phyloP scores from a whole-genome alignment of 306 rosid species.

The Glycine soja region DNA sequence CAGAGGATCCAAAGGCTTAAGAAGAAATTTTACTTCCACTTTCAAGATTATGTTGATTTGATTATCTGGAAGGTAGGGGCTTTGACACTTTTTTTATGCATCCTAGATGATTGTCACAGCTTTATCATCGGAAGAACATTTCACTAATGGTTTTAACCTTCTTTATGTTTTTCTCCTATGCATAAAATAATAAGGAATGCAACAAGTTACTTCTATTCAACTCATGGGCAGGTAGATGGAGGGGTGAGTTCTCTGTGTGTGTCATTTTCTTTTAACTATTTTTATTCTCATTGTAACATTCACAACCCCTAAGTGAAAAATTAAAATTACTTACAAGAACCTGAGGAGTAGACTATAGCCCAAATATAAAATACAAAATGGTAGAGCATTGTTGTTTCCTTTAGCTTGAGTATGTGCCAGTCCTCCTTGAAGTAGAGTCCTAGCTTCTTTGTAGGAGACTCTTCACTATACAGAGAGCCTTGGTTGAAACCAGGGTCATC shows the following conservation, averaged over 20 bases:
- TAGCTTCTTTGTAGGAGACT: no score
- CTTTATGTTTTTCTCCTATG: not conserved
- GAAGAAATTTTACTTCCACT: no score
- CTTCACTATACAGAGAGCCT: no score
- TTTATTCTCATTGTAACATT: constrained; percentile 31
- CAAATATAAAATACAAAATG: no score
- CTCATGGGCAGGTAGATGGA: constrained; percentile 88
- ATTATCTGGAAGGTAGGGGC: constrained; percentile 92
- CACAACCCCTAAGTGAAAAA: constrained; percentile 13
- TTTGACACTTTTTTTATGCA: constrained; percentile 26
- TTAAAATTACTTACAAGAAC: constrained; percentile 25
- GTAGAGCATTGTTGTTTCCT: no score
- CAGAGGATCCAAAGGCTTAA: constrained; percentile 87
- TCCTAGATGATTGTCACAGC: constrained; percentile 25
- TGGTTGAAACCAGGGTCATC: no score
- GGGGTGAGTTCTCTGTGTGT: constrained; percentile 70
- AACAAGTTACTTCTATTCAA: constrained; percentile 58
- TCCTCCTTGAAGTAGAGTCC: no score
- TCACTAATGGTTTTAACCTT: constrained; percentile 30
- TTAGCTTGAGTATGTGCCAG: no score
- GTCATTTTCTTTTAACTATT: no score
- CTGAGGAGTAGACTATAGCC: constrained; percentile 1
- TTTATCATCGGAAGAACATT: constrained; percentile 39
- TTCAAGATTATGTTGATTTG: no score
- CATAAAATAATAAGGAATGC: constrained; percentile 48